Conservation (phyloP, 768 basidiomycete genomes). For the Butyriboletus loyo region DNA sequence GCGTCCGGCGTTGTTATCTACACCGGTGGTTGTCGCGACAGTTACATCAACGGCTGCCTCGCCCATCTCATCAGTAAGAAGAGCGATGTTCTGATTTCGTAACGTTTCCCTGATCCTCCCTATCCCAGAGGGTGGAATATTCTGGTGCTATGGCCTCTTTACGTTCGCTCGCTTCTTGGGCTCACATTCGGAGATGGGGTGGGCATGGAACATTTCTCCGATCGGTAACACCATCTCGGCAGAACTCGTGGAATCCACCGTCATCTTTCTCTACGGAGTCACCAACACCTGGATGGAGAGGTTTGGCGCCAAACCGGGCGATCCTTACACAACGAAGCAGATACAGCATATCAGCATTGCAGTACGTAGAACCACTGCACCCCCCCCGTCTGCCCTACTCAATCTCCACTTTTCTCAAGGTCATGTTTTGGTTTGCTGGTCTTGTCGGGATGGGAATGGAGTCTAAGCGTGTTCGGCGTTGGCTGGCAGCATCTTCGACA, state of each 20-base stretch:
- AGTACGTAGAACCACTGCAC: constrained; percentile 40
- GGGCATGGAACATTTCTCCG: constrained; percentile 90
- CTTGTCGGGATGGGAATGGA: constrained; percentile 88
- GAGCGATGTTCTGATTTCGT: background rate
- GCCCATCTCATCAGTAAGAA: constrained; percentile 88
- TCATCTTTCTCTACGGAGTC: constrained; percentile 86
- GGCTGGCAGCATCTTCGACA: constrained; percentile 62
- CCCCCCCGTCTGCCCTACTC: background rate
- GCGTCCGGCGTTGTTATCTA: constrained; percentile 76
- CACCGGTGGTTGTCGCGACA: constrained; percentile 80
- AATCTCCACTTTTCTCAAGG: constrained; percentile 32
- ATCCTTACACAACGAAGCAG: constrained; percentile 86
- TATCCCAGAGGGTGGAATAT: constrained; percentile 77
- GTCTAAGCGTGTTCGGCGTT: constrained; percentile 65
- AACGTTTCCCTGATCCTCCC: background rate
- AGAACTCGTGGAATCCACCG: constrained; percentile 72
- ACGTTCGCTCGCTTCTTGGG: constrained; percentile 96
- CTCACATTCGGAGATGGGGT: constrained; percentile 79
- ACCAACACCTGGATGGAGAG: constrained; percentile 98
- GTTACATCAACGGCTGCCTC: constrained; percentile 76
- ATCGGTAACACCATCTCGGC: constrained; percentile 51
- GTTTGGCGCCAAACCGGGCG: constrained; percentile 76
- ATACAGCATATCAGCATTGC: constrained; percentile 95
- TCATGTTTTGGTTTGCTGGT: constrained; percentile 96
- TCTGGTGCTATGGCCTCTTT: constrained; percentile 87